A percentile compares a stretch with the other conserved stretches of the same genome.
phyloP scores from a whole-genome alignment of 306 rosid species.

The Dryas alaskensis region DNA sequence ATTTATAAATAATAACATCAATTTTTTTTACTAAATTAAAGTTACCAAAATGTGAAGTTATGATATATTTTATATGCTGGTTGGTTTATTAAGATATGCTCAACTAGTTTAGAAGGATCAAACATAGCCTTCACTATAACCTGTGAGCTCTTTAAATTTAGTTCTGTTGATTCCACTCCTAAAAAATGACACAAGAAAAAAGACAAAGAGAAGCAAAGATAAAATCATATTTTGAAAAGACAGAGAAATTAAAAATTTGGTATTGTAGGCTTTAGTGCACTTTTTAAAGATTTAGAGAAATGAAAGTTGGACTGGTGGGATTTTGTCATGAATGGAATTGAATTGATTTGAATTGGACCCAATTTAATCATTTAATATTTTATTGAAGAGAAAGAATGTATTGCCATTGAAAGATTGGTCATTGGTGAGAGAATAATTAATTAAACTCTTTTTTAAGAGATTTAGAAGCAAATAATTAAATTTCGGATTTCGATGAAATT shows the following conservation, averaged over 20 bases:
- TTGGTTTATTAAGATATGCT: neutral
- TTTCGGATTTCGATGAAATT: no score
- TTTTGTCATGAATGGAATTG: neutral
- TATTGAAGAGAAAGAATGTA: conserved; percentile 24
- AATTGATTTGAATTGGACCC: conserved; percentile 24
- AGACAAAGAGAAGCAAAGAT: neutral
- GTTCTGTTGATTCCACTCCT: conserved; percentile 82
- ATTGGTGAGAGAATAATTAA: no score
- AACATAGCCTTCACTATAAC: conserved; percentile 76
- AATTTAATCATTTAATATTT: conserved; percentile 13
- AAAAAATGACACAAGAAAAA: neutral
- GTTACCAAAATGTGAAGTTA: no score
- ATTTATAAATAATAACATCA: no score
- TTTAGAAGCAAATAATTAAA: no score
- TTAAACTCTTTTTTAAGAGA: no score
- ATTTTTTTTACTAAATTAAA: no score
- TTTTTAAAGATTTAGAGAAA: no score
- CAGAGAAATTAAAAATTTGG: no score
- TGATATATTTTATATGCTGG: no score
- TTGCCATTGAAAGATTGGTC: conserved; percentile 21
- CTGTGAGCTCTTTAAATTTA: conserved; percentile 74
- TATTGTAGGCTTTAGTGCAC: no score
- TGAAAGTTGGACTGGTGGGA: conserved; percentile 14
- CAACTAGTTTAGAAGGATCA: conserved; percentile 54
- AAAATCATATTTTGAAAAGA: neutral